phyloP scores from a whole-genome alignment of 2,329 filamentous ascomycete genomes.

The Colletotrichum musae region DNA sequence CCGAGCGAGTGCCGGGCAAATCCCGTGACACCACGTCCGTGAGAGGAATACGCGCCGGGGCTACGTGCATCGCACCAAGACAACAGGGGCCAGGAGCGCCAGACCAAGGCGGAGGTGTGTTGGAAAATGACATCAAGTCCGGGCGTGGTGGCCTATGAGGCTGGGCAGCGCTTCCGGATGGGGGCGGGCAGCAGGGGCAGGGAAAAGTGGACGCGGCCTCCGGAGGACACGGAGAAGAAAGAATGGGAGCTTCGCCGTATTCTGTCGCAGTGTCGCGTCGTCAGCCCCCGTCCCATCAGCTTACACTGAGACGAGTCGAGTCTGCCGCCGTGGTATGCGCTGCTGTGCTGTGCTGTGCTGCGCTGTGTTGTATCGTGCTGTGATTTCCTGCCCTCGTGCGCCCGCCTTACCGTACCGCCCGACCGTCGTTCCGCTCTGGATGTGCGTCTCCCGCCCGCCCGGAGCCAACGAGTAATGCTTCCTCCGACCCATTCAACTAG shows the following conservation, averaged over 20 bases:
- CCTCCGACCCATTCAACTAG: neutral
- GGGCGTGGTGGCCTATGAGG: slow-evolving; percentile 9
- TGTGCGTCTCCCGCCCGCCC: neutral
- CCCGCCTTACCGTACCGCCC: no score
- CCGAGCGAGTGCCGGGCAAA: slow-evolving; percentile 26
- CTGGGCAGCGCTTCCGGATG: slow-evolving; percentile 35
- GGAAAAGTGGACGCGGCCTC: slow-evolving; percentile 32
- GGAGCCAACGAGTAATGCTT: neutral
- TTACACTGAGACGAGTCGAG: neutral
- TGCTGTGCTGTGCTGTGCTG: no score
- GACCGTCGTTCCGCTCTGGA: neutral
- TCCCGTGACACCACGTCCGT: slow-evolving; percentile 18
- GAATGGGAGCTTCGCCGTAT: slow-evolving; percentile 12
- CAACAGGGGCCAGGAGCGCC: slow-evolving; percentile 25
- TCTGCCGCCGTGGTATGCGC: no score
- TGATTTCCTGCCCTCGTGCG: no score
- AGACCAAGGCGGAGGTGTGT: slow-evolving; percentile 37
- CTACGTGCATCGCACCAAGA: slow-evolving; percentile 27
- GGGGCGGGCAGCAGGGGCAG: slow-evolving; percentile 30
- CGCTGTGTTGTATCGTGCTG: no score
- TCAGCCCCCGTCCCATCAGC: slow-evolving; percentile 36
- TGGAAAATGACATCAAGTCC: slow-evolving; percentile 41
- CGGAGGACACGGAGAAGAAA: slow-evolving; percentile 36
- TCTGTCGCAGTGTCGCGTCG: slow-evolving; percentile 4
- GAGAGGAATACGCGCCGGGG: slow-evolving; percentile 20